Base-by-base conservation (phyloP, 1,139 yeast species). In the Geotrichum macrosporum region DNA sequence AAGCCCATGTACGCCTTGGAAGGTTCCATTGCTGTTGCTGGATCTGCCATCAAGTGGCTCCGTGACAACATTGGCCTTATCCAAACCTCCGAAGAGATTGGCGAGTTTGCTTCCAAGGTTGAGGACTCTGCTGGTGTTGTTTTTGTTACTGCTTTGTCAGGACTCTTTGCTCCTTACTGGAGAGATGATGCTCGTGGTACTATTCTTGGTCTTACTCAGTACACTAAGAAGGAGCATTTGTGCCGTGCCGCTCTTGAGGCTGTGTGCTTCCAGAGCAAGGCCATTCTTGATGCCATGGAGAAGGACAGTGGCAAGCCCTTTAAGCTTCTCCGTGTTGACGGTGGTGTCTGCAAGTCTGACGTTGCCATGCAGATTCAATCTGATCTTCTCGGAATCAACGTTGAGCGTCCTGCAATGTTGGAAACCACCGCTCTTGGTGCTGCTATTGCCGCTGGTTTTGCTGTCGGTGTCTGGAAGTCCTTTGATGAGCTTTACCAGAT, bases 351-450 rank as follows among this genome's bases (percentile, higher is more conserved):
- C 34, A 80, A 84, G 60, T 88, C 95, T 8, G 84, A 84, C 62
- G 92, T 84, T 59, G 94, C 89, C 48, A 84, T 89, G 82, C 95
- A 86, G 70, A 87, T 89, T 55, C 97, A 89, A 69, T 85, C 96
- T 9, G 94, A 89, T 65, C 81, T 89, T 53, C 73, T 88, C 57
- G 87, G 95, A 64, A 87, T 88, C 32, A 78, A 81, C 29, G 94
- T 89, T 43, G 76, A 78, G 60, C 74, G 96, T 59, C 92, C 96
- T 1, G 76, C 78, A 26, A 84, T 84, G 65, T 72, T 87, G 30
- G 97, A 89, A 68, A 88, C 96, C 64, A 89, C 97, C 4, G 96
- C 97, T 1, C 74, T 89, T 54, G 97, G 97, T 22, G 95, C 96
- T 10, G 96, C 96, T 10, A 85, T 89, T 58, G 96, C 96, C 18